Base-by-base conservation (phyloP, 2,329 filamentous ascomycete genomes). In the Ophiocordyceps sinensis region DNA sequence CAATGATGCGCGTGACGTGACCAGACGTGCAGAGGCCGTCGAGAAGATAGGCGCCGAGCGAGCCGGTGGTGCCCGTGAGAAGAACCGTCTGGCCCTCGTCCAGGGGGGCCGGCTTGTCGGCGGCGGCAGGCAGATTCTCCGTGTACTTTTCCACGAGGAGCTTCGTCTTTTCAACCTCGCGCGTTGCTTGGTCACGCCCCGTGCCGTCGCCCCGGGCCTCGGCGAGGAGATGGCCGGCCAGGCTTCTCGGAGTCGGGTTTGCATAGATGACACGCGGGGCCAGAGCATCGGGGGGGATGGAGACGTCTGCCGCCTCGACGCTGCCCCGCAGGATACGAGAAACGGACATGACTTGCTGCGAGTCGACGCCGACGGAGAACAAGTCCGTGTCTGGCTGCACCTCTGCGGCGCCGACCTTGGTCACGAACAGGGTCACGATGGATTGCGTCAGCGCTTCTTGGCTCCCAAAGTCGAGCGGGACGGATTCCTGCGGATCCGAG, bases 41-140 rank as follows among this genome's bases (percentile, higher is more conserved):
- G 8, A 69, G 57, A 3, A 94, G 67, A 53, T 87, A 91, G 0
- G 84, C 75, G 14, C 87, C 88, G 15, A 95, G 62, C 62, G 94
- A 94, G 3, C 88, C 88, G 5, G 88, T 94, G 3, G 82, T 85
- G 21, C 88, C 88, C 2, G 87, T 94, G 10, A 94, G 64, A 57
- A 94, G 80, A 11, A 91, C 70, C 0, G 81, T 86, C 45, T 64
- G 47, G 41, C 55, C 42, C 42, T 61, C 48, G 13, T 50, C 42
- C 5, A 45, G 41, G 1, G 58, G 51, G 15, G 48, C 41, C 2
- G 53, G 47, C 29, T 57, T 52, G n/a, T 41, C 37, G 4, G 38
- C 17, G 1, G 38, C n/a, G 1, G 35, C 43, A 2, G 51, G 51
- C 1, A 62, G 50, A 29, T 55, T 37, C 1, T 43, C n/a, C 0